A percentile compares a stretch with the other conserved stretches of the same genome.
These are phyloP conservation scores for Talaromyces adpressus DNA, from an alignment of 495 filamentous ascomycete genomes.

Conservation along the genomic window DNA sequence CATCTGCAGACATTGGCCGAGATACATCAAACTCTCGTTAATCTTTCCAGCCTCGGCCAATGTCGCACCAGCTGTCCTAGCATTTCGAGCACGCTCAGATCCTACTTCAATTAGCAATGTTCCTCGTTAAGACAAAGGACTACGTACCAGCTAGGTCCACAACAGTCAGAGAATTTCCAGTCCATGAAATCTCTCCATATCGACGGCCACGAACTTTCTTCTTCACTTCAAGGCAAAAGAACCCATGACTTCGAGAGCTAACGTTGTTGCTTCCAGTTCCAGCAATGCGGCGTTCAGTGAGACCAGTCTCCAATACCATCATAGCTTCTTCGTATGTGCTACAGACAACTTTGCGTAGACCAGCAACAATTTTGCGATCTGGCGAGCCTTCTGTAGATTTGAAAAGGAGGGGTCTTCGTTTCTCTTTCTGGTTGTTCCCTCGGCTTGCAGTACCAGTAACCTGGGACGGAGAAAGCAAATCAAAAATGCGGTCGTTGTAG, in stretches of 20 bases:
- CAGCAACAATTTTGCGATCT: slow-evolving; percentile 86
- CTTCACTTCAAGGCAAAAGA: slow-evolving; percentile 94
- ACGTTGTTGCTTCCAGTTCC: slow-evolving; percentile 86
- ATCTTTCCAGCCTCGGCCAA: slow-evolving; percentile 95
- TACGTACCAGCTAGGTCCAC: slow-evolving; percentile 90
- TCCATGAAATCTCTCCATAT: slow-evolving; percentile 56
- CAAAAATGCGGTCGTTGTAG: slow-evolving; percentile 97
- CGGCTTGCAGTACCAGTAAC: slow-evolving; percentile 33
- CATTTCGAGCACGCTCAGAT: slow-evolving; percentile 86
- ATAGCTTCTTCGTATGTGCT: slow-evolving; percentile 79
- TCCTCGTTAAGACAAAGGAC: no score
- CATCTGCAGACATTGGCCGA: slow-evolving; percentile 95
- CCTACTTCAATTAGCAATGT: no score
- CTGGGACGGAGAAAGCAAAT: slow-evolving; percentile 62
- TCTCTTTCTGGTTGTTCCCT: slow-evolving; percentile 51
- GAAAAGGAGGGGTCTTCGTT: slow-evolving; percentile 73
- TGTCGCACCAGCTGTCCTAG: slow-evolving; percentile 88
- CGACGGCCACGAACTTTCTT: slow-evolving; percentile 54
- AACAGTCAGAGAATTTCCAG: slow-evolving; percentile 74
- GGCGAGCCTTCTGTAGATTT: slow-evolving; percentile 79
- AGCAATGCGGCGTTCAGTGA: slow-evolving; percentile 80
- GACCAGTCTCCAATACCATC: slow-evolving; percentile 82
- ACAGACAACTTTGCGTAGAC: slow-evolving; percentile 84
- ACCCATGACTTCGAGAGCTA: slow-evolving; percentile 87
- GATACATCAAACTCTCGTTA: slow-evolving; percentile 95